phyloP scores from a whole-genome alignment of 1,139 yeast species.

The Kazachstania sp. region DNA sequence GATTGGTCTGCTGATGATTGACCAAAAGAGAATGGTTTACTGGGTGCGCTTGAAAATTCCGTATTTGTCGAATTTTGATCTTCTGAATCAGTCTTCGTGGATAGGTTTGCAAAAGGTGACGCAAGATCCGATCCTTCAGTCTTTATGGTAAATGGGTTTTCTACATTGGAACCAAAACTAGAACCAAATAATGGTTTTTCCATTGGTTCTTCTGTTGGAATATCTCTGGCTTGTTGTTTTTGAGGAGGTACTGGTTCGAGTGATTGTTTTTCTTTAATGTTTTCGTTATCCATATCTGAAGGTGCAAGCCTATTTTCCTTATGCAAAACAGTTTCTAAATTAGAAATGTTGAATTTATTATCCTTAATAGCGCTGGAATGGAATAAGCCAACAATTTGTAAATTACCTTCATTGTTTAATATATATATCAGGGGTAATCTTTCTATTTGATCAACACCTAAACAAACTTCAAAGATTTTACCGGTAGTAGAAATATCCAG shows the following conservation, averaged over 20 bases:
- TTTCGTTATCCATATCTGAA: not conserved
- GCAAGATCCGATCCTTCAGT: not conserved
- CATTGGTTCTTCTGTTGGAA: not conserved
- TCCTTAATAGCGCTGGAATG: slow-evolving; percentile 41
- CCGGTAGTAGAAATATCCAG: slow-evolving; percentile 46
- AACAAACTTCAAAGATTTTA: slow-evolving; percentile 45
- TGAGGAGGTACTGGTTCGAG: not conserved
- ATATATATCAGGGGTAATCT: slow-evolving; percentile 57
- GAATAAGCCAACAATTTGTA: slow-evolving; percentile 60
- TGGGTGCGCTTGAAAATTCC: not conserved
- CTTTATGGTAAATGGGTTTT: slow-evolving; percentile 1
- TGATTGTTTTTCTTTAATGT: not conserved
- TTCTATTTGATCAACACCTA: slow-evolving; percentile 47
- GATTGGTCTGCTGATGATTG: not conserved
- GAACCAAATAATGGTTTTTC: slow-evolving; percentile 1
- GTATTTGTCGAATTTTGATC: not conserved
- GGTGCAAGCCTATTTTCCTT: not conserved
- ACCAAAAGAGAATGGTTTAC: slow-evolving; percentile 3
- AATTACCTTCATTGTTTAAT: slow-evolving; percentile 52
- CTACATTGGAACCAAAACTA: not conserved
- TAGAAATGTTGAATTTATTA: slow-evolving; percentile 20
- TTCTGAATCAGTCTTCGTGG: not conserved
- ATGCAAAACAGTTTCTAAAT: not conserved
- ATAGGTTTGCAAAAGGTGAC: not conserved
- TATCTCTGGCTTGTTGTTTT: too few species aligned